Conservation (phyloP, 164 flowering plant species). For the Litsea cubeba region DNA sequence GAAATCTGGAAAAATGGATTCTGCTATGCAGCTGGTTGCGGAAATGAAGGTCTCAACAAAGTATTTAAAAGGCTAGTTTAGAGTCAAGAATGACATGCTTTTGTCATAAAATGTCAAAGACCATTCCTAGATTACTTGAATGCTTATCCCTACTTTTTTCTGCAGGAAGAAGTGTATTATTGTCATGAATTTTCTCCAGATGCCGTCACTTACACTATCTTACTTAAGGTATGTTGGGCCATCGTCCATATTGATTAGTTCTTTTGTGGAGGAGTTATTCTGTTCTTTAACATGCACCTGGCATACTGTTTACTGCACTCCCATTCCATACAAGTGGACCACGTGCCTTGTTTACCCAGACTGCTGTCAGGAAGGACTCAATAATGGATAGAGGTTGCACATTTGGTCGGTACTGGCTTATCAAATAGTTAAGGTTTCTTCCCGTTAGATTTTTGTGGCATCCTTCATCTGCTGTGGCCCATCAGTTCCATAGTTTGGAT, state of each 20-base stretch:
- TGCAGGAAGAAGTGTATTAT: conserved; percentile 45
- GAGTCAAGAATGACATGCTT: conserved; percentile 21
- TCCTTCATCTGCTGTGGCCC: neutral
- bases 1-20: conserved; percentile 43
- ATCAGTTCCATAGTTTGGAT: neutral
- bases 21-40: conserved; percentile 45
- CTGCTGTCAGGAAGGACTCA: too few species aligned
- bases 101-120: neutral
- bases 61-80: conserved; percentile 47
- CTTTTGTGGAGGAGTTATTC: neutral
- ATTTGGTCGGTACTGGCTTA: too few species aligned
- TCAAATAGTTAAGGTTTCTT: too few species aligned
- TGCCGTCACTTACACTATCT: conserved; percentile 57
- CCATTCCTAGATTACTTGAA: conserved; percentile 10
- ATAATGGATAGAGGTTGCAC: too few species aligned
- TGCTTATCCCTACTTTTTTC: conserved; percentile 8
- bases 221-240: conserved; percentile 44
- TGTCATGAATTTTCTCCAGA: conserved; percentile 44
- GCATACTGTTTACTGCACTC: too few species aligned
- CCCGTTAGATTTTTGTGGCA: too few species aligned
- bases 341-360: too few species aligned
- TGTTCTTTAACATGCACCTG: neutral
- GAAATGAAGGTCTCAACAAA: conserved; percentile 71
- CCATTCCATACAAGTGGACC: too few species aligned
- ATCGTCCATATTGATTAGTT: neutral